A percentile compares a stretch with the other conserved stretches of the same genome.
phyloP scores from a whole-genome alignment of 1,139 yeast species.

The Lodderomyces jiufengensis region DNA sequence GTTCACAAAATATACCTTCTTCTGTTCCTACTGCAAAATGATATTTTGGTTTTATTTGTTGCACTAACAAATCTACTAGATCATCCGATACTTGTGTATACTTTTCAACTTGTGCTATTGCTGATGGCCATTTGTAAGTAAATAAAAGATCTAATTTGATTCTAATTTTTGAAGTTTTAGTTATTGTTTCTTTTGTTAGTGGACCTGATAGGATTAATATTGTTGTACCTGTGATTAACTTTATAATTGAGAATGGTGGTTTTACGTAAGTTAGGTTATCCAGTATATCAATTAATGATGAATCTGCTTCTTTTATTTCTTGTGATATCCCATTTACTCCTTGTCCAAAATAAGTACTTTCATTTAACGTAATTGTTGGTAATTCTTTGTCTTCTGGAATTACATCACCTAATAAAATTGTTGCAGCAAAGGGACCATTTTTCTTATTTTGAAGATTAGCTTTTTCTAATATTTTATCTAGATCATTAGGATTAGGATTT shows the following conservation, averaged over 20 bases:
- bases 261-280: constrained; percentile 21
- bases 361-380: constrained; percentile 20
- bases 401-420: constrained; percentile 50
- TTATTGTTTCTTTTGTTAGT: constrained; percentile 16
- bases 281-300: constrained; percentile 15
- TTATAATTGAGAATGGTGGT: constrained; percentile 30
- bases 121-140: constrained; percentile 59
- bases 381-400: constrained; percentile 17
- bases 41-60: constrained; percentile 52
- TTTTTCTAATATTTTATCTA: constrained; percentile 44
- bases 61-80: constrained; percentile 46
- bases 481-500: constrained; percentile 41
- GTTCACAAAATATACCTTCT: constrained; percentile 50
- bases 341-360: constrained; percentile 30
- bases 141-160: constrained; percentile 50
- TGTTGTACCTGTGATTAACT: constrained; percentile 42
- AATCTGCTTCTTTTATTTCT: constrained; percentile 1
- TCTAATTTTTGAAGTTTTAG: constrained; percentile 15
- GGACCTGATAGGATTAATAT: constrained; percentile 43
- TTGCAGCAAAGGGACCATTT: constrained; percentile 64
- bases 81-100: constrained; percentile 35
- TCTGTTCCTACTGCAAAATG: constrained; percentile 58
- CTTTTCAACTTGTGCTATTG: constrained; percentile 37
- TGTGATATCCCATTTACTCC: constrained; percentile 18
- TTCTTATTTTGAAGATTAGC: constrained; percentile 49